Percentiles rank a stretch among this genome's conserved stretches.
These are phyloP conservation scores for Jaapia argillacea DNA, from an alignment of 768 basidiomycete genomes.

Conservation along the genomic window DNA sequence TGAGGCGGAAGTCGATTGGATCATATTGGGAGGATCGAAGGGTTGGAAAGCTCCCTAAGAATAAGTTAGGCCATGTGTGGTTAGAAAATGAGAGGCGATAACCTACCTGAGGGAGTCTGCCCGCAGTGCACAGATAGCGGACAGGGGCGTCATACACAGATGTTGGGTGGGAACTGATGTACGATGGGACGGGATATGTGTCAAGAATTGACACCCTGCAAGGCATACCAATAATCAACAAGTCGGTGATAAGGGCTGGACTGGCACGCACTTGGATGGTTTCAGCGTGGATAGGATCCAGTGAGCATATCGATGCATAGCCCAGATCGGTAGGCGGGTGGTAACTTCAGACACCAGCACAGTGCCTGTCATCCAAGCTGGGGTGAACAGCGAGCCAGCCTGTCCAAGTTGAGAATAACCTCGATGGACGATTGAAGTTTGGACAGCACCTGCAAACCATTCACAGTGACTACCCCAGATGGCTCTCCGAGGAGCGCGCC, in stretches of 20 bases:
- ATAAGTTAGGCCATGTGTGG: slow-evolving; percentile 2
- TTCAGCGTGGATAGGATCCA: slow-evolving; percentile 9
- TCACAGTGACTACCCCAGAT: background rate
- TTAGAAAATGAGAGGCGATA: background rate
- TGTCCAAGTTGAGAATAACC: no score
- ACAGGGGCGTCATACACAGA: background rate
- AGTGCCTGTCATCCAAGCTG: slow-evolving; percentile 10
- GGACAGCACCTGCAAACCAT: background rate
- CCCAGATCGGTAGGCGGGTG: slow-evolving; percentile 11
- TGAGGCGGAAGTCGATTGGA: slow-evolving; percentile 14
- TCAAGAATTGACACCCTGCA: slow-evolving; percentile 14
- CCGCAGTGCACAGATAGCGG: background rate
- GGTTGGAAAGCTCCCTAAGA: slow-evolving; percentile 2
- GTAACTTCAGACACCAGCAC: slow-evolving; percentile 12
- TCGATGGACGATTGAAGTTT: no score
- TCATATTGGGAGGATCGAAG: slow-evolving; percentile 15
- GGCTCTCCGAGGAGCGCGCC: background rate
- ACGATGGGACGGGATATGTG: slow-evolving; percentile 6
- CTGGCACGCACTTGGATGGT: slow-evolving; percentile 9
- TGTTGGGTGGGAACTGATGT: background rate
- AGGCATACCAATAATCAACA: background rate
- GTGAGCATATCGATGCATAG: slow-evolving; percentile 14
- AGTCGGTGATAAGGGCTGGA: background rate
- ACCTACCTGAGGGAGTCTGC: background rate
- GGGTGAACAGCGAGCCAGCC: slow-evolving; percentile 11